Base-by-base conservation (phyloP, 805 yeast genomes). In the Ogataea neopini region DNA sequence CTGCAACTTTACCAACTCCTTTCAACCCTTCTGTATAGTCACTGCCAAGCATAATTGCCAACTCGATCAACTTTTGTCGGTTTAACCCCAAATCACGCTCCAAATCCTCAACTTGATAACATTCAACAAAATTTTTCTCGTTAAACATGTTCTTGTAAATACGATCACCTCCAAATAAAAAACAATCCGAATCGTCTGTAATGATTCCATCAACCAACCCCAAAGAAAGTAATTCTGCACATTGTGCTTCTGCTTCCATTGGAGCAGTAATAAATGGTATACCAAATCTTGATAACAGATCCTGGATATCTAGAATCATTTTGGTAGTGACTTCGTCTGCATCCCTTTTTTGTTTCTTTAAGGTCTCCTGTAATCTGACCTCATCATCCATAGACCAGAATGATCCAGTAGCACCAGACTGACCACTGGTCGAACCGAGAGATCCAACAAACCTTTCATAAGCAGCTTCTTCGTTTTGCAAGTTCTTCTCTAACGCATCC, bases 241-340 rank as follows among this genome's bases (percentile, higher is more conserved):
- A 94, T 61, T 94, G 99, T 0, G 99, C 98, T 69, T 94, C 99
- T 1, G 99, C 99, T 67, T 94, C 99, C 91, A 89, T 89, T 1
- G 99, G 99, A 0, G 99, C 97, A 0, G 96, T 88, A 8, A 94
- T 77, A 56, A 81, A 94, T 0, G 99, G 99, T 4, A 94, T 86
- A 1, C 99, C 99, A 72, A 94, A 94, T 45, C 92, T 68, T 23
- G 86, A 78, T 7, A 94, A 71, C 35, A 94, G 71, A 52, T 90
- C 96, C 67, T 94, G 97, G 15, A 96, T 94, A 61, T 94, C 98
- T 32, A 75, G 73, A 19, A 92, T 78, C 97, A 94, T 94, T 1
- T 79, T 79, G 6, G 79, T 77, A 0, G 96, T 86, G 0, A 92
- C 97, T 57, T 87, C 95, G 60, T 94, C 98, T 0, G 97, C 80